A percentile compares a stretch with the other conserved stretches of the same genome.
Conservation (phyloP, 257 asterid species). For the Voacanga thouarsii region DNA sequence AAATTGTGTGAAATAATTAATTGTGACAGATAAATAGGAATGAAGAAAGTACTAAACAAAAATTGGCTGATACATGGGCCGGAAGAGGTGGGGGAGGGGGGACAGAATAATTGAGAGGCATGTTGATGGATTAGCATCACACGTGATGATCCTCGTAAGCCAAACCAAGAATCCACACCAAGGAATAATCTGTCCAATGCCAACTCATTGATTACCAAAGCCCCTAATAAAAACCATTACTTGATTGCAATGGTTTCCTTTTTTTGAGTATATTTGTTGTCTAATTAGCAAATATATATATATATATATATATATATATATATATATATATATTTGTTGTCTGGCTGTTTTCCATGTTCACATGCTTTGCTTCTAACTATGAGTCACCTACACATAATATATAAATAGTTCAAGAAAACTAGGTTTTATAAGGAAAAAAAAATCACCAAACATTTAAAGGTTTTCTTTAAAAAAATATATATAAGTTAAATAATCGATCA, state of each 20-base stretch:
- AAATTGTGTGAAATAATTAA: no score
- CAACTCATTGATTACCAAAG: conserved; percentile 8
- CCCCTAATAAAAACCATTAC: background rate
- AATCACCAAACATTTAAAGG: no score
- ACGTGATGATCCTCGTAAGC: conserved; percentile 8
- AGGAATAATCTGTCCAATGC: background rate
- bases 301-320: no score
- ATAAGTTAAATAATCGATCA: no score
- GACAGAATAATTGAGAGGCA: background rate
- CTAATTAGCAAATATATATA: no score
- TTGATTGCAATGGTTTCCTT: background rate
- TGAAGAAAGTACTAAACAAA: no score
- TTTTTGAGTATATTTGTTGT: background rate
- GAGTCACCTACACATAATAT: background rate
- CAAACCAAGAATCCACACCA: background rate
- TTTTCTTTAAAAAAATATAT: no score
- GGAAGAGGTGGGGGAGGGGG: no score
- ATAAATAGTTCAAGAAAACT: background rate
- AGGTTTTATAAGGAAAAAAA: no score
- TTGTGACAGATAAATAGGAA: no score
- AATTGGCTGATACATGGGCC: no score
- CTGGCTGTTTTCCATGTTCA: background rate
- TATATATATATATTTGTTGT: background rate
- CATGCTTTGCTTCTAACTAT: background rate
- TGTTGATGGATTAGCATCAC: background rate